Evolutionary conservation across 257 asterid genomes (phyloP).

Genomic region (Petunia axillaris): DNA sequence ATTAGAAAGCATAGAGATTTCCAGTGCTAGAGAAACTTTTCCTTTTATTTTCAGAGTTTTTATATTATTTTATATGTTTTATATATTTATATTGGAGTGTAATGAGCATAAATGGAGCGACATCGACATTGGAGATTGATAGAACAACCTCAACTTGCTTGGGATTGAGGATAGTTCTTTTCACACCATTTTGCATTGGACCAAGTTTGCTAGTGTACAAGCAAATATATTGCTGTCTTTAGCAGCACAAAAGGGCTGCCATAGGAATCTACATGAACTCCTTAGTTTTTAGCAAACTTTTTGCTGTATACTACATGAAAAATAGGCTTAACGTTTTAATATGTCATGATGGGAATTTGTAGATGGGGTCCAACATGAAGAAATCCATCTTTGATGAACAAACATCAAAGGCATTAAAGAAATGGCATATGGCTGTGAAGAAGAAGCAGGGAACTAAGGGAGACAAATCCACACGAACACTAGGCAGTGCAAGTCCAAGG

Average conservation of each 20-base stretch:
- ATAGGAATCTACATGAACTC: background rate
- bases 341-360: background rate
- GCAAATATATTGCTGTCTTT: slow-evolving; percentile 7
- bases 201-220: background rate
- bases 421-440: slow-evolving; percentile 90
- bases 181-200: background rate
- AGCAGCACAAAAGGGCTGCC: background rate
- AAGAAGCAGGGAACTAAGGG: slow-evolving; percentile 59
- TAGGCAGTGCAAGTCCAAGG: slow-evolving; percentile 67
- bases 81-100: no score
- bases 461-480: slow-evolving; percentile 55
- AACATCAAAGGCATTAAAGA: slow-evolving; percentile 85
- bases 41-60: no score
- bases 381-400: slow-evolving; percentile 87
- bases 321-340: background rate
- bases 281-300: background rate
- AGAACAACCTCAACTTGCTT: no score
- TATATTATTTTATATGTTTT: no score
- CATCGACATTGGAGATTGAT: no score
- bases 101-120: no score
- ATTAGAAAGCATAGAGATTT: no score
- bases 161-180: background rate
- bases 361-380: slow-evolving; percentile 92
- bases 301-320: background rate
- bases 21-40: no score